Base-by-base conservation (phyloP, 345 rosid species). In the Acer campestre region DNA sequence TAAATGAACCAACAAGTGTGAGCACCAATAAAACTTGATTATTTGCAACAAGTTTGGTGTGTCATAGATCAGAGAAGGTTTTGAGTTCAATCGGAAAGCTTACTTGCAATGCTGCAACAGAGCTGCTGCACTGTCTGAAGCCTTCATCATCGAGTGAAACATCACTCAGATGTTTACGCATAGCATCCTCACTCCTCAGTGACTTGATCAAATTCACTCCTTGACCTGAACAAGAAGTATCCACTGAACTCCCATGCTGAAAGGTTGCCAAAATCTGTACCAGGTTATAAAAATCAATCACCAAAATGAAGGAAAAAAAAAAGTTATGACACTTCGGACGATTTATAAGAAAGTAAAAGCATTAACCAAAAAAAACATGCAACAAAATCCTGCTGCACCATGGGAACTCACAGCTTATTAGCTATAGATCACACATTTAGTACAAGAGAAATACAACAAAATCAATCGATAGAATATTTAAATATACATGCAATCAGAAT, bases 181-280 rank as follows among this genome's bases (percentile, higher is more conserved):
- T 73, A 13, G 23, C 74, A 58, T 73, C 82, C 80, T 35, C 38
- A 35, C 38, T 35, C 38, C 6, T 81, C 88, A 1, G 76, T 80
- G 35, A 77, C 83, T 76, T 74, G 74, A 71, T 83, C 76, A 23
- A 78, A 85, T 79, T 83, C 84, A 72, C 18, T 55, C 56, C 73
- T 85, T 46, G 80, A 71, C 73, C 49, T 71, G 67, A 79, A 83
- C 73, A 61, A 61, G 64, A 79, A 83, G 73, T 83, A 85, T 31
- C 88, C 88, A 69, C 81, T 77, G 76, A 84, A 80, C 64, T 81
- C 86, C 83, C 83, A 82, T 12, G 86, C 86, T n/a, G 83, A 83
- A 72, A 83, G 71, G 68, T 72, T 78, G 81, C 62, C 17, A 31
- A 18, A 53, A 78, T 56, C 76, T 31, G 58, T 51, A 29, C 10